phyloP scores from a whole-genome alignment of 257 asterid species.

The Lithospermum erythrorhizon region DNA sequence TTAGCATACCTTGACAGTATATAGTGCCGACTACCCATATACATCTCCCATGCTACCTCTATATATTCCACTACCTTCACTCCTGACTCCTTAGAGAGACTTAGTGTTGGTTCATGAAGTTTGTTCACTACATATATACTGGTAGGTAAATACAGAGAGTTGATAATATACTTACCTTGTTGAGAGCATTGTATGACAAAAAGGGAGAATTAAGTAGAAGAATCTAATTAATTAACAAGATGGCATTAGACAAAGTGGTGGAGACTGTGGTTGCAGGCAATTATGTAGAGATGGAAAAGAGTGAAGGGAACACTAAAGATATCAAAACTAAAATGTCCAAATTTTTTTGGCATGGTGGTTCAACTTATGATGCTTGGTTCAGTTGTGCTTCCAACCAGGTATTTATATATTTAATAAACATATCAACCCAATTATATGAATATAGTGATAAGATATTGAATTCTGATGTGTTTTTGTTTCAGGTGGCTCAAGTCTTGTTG shows the following conservation, averaged over 20 bases:
- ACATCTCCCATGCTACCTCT: too few relatives aligned
- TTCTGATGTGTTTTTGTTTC: constrained; percentile 1
- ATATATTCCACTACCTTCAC: too few relatives aligned
- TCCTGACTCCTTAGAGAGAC: too few relatives aligned
- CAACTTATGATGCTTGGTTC: constrained; percentile 94
- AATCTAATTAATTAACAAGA: constrained; percentile 3
- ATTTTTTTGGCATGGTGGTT: constrained; percentile 88
- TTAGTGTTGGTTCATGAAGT: too few relatives aligned
- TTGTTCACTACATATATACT: too few relatives aligned
- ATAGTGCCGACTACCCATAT: too few relatives aligned
- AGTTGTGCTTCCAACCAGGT: constrained; percentile 93
- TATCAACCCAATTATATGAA: too few relatives aligned
- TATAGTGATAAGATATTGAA: neutral
- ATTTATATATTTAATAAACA: neutral
- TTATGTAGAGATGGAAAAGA: constrained; percentile 60
- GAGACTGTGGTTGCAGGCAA: constrained; percentile 59
- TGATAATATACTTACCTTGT: constrained; percentile 26
- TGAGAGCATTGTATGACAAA: neutral
- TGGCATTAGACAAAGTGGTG: constrained; percentile 65
- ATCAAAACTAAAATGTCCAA: constrained; percentile 45
- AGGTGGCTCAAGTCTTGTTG: constrained; percentile 89
- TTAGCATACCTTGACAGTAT: too few relatives aligned
- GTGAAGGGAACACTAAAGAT: constrained; percentile 38
- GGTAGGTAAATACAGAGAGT: neutral
- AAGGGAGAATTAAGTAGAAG: neutral